These are phyloP conservation scores for Debaryomyces maramus DNA, from an alignment of 805 yeast genomes.

Conservation along the genomic window DNA sequence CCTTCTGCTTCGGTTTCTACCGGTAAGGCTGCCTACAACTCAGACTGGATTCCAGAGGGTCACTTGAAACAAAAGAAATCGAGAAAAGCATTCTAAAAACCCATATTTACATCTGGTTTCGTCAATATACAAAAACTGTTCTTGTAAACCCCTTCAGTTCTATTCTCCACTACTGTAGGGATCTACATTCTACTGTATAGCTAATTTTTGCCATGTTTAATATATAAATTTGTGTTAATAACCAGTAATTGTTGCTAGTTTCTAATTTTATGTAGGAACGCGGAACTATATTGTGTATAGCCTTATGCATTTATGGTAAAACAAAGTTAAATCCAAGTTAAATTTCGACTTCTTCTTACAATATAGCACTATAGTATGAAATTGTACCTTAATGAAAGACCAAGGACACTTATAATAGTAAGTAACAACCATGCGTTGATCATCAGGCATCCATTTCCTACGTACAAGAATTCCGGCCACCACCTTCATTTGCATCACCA, in stretches of 20 bases:
- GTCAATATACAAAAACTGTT: no score
- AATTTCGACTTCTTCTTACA: neutral
- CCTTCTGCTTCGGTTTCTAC: conserved; percentile 12
- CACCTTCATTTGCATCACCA: conserved; percentile 16
- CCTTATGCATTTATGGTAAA: no score
- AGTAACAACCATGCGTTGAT: conserved; percentile 56
- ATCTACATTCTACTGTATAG: no score
- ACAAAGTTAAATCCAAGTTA: no score
- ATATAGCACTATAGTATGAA: conserved; percentile 42
- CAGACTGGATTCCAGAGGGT: conserved; percentile 60
- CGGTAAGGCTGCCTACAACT: conserved; percentile 24
- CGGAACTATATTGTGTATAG: no score
- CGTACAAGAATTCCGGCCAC: conserved; percentile 18
- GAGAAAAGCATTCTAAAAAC: conserved; percentile 22
- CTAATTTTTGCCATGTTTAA: no score
- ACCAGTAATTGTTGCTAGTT: no score
- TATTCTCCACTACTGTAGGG: neutral
- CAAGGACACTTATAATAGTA: conserved; percentile 69
- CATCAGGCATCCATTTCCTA: conserved; percentile 49
- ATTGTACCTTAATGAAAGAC: conserved; percentile 60
- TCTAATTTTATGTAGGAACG: no score
- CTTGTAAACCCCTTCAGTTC: neutral
- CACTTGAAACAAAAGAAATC: conserved; percentile 44
- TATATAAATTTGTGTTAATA: no score
- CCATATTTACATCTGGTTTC: no score